Percentiles rank a stretch among this genome's conserved stretches.
Conservation (phyloP, 371 early-diverging fungal genomes). For the Mucor indicus region DNA sequence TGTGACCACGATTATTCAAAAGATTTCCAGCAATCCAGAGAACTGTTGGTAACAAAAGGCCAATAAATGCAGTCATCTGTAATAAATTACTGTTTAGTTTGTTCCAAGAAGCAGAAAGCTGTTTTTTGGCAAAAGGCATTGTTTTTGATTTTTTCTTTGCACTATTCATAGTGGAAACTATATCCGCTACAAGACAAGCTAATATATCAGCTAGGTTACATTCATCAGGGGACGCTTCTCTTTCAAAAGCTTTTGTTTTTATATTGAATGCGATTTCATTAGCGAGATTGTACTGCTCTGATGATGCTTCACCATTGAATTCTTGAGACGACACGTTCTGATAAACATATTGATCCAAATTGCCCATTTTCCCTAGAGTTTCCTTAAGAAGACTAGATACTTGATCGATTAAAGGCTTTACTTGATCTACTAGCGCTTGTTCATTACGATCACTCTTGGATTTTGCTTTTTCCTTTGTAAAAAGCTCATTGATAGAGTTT, state of each 20-base stretch:
- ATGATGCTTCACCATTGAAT: slow-evolving; percentile 24
- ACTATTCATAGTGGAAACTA: slow-evolving; percentile 22
- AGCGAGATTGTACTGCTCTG: too few relatives aligned
- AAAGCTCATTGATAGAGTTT: slow-evolving; percentile 20
- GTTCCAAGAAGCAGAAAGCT: slow-evolving; percentile 22
- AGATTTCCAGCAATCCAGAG: slow-evolving; percentile 25
- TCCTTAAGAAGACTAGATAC: slow-evolving; percentile 22
- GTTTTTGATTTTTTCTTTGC: slow-evolving; percentile 29
- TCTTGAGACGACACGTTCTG: too few relatives aligned
- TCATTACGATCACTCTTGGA: slow-evolving; percentile 23
- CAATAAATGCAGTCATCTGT: slow-evolving; percentile 29
- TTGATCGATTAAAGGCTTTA: slow-evolving; percentile 27
- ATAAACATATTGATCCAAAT: too few relatives aligned
- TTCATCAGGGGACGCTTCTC: slow-evolving; percentile 25
- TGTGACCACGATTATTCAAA: slow-evolving; percentile 25
- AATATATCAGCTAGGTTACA: slow-evolving; percentile 23
- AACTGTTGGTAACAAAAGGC: slow-evolving; percentile 25
- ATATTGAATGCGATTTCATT: too few relatives aligned
- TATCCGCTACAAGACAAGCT: slow-evolving; percentile 22
- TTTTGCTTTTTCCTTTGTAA: slow-evolving; percentile 24
- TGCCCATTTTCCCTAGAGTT: too few relatives aligned
- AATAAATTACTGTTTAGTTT: slow-evolving; percentile 24
- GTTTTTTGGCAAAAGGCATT: slow-evolving; percentile 28
- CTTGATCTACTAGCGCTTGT: slow-evolving; percentile 20
- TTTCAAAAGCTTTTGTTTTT: slow-evolving; percentile 14